Percentiles rank a stretch among this genome's conserved stretches.
phyloP scores from a whole-genome alignment of 2,329 filamentous ascomycete genomes.

The Ceratocystis eucalypticola region DNA sequence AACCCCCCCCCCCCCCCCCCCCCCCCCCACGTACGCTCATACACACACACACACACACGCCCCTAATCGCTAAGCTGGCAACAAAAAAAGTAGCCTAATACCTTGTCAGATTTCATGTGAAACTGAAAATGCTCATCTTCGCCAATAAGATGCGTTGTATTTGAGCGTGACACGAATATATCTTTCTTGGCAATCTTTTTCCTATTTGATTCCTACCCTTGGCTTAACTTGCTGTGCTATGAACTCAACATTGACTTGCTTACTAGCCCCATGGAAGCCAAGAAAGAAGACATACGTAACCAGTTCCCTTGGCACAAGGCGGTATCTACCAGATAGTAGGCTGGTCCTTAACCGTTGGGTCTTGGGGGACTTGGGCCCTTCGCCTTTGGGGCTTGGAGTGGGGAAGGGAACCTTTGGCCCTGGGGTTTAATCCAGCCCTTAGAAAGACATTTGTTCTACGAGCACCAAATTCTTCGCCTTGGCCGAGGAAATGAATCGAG shows the following conservation, averaged over 20 bases:
- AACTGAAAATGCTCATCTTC: neutral
- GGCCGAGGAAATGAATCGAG: neutral
- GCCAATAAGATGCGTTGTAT: slow-evolving; percentile 3
- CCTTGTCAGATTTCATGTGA: neutral
- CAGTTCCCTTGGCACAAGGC: neutral
- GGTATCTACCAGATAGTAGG: neutral
- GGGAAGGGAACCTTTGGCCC: neutral
- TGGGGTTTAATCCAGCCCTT: neutral
- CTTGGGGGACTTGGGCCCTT: no score
- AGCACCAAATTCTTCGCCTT: neutral
- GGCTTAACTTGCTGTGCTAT: neutral
- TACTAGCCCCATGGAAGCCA: neutral
- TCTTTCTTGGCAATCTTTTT: neutral
- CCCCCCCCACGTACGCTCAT: no score
- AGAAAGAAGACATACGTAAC: slow-evolving; percentile 1
- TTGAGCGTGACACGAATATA: neutral
- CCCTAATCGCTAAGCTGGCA: no score
- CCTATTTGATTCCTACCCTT: neutral
- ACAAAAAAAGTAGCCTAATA: neutral
- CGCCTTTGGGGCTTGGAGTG: neutral
- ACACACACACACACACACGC: no score
- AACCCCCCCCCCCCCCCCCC: no score
- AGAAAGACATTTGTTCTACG: neutral
- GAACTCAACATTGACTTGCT: neutral
- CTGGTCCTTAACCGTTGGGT: neutral